phyloP scores from a whole-genome alignment of 2,329 filamentous ascomycete genomes.

The Trichoderma gracile region DNA sequence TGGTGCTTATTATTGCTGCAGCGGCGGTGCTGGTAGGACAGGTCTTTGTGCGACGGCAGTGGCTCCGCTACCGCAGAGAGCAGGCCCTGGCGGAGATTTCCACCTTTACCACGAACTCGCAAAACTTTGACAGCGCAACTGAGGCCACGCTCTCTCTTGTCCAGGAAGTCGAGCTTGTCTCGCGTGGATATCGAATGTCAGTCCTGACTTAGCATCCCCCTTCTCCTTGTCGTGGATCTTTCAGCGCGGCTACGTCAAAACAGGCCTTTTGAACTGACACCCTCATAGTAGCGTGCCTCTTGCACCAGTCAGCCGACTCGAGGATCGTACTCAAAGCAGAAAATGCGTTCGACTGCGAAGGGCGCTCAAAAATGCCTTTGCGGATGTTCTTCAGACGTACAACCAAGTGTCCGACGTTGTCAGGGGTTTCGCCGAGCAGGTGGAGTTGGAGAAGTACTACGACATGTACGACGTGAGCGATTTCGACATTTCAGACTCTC shows the following conservation, averaged over 20 bases:
- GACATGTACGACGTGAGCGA: conserved; percentile 83
- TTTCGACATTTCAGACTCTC: conserved; percentile 70
- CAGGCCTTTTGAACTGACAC: conserved; percentile 26
- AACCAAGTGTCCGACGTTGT: conserved; percentile 68
- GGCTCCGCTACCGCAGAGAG: conserved; percentile 74
- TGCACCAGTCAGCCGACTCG: conserved; percentile 87
- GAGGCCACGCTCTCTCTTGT: conserved; percentile 78
- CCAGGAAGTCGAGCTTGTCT: conserved; percentile 94
- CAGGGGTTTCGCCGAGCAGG: conserved; percentile 71
- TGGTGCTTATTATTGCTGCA: conserved; percentile 54
- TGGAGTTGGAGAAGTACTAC: conserved; percentile 87
- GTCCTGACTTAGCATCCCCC: conserved; percentile 37
- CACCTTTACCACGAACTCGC: conserved; percentile 69
- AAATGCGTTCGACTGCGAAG: conserved; percentile 80
- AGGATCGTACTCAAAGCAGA: conserved; percentile 75
- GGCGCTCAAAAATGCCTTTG: conserved; percentile 69
- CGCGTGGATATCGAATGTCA: conserved; percentile 82
- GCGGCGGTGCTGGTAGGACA: conserved; percentile 61
- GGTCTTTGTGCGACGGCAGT: conserved; percentile 73
- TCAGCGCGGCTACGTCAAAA: not conserved
- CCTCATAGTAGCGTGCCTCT: conserved; percentile 73
- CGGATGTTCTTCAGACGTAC: conserved; percentile 69
- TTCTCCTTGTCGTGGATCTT: not conserved
- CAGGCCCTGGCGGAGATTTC: conserved; percentile 71
- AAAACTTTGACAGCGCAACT: conserved; percentile 76